Conservation (phyloP, 257 asterid species). For the Nicotiana tabacum region DNA sequence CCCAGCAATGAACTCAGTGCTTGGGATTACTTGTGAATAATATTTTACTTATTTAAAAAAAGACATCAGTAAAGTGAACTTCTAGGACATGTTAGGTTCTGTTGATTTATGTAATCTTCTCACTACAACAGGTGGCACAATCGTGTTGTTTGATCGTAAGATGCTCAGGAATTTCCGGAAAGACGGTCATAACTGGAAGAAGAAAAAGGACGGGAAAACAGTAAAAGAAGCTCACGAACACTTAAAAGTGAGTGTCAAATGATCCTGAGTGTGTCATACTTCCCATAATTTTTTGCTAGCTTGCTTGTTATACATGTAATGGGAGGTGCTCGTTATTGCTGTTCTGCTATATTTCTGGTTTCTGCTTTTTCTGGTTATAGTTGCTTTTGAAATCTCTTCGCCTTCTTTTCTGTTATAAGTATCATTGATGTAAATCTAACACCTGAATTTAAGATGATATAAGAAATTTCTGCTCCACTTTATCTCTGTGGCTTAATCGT, state of each 20-base stretch:
- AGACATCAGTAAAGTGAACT: not conserved
- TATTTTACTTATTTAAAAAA: not conserved
- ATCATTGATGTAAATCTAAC: not conserved
- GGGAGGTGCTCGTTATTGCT: not conserved
- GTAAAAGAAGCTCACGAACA: constrained; percentile 98
- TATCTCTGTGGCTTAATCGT: not conserved
- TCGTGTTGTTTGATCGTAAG: constrained; percentile 91
- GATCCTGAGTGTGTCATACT: constrained; percentile 6
- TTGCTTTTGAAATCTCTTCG: not conserved
- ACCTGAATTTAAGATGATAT: not conserved
- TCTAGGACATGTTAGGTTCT: not conserved
- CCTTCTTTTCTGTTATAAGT: not conserved
- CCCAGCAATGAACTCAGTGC: not conserved
- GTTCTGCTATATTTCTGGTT: not conserved
- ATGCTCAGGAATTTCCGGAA: constrained; percentile 94
- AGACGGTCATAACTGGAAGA: constrained; percentile 98
- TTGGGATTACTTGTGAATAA: not conserved
- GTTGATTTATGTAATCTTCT: constrained; percentile 18
- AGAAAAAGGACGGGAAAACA: constrained; percentile 94
- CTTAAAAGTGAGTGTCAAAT: constrained; percentile 61
- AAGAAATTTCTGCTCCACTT: not conserved
- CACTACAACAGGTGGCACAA: constrained; percentile 66
- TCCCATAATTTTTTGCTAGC: not conserved
- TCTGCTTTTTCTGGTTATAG: not conserved
- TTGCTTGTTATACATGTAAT: constrained; percentile 5